Base-by-base conservation (phyloP, 768 basidiomycete genomes). In the Artomyces pyxidatus region DNA sequence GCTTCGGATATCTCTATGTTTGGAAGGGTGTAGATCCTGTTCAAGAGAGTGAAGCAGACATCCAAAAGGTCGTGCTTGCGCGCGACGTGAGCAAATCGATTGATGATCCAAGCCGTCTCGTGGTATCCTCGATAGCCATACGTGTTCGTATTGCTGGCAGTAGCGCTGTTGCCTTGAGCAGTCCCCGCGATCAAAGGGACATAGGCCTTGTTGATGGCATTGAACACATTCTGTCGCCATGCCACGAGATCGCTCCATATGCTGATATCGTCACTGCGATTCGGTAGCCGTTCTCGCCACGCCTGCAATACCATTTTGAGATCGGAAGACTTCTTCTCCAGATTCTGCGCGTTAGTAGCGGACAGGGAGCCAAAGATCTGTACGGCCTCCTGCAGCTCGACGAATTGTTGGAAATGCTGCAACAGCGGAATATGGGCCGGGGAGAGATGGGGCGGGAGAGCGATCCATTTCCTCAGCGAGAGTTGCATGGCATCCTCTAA, bases 1-100 rank as follows among this genome's bases (percentile, higher is more conserved):
- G 96, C 96, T 64, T 99, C 96, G 3, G 96, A 95, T 52, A 99
- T 99, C 69, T 99, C 96, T 66, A 99, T 99, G 63, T 99, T 99
- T 19, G 96, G 96, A 17, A 99, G 73, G 0, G 92, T 94, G 67
- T 99, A 99, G 56, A 99, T 99, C 69, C 93, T 97, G 65, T 87
- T 93, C 60, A 99, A 74, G 1, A 88, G 88, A 5, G 78, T 88
- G 68, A 90, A 91, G 71, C 96, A 98, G 35, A 96, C 96, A 42
- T 99, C 96, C 39, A 94, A 75, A 6, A 99, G 76, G 53, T 94
- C 88, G 61, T 99, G 96, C 67, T 98, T 95, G 50, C 96, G 78
- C 19, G 96, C 96, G 47, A 97, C 93, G 67, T 99, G 95, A 8
- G 96, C 96, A 61, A 99, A 98, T 14, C 96, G 85, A 64, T 99